Percentiles rank a stretch among this genome's conserved stretches.
phyloP scores from a whole-genome alignment of 331 rosid genomes.

The Malus hybrid region DNA sequence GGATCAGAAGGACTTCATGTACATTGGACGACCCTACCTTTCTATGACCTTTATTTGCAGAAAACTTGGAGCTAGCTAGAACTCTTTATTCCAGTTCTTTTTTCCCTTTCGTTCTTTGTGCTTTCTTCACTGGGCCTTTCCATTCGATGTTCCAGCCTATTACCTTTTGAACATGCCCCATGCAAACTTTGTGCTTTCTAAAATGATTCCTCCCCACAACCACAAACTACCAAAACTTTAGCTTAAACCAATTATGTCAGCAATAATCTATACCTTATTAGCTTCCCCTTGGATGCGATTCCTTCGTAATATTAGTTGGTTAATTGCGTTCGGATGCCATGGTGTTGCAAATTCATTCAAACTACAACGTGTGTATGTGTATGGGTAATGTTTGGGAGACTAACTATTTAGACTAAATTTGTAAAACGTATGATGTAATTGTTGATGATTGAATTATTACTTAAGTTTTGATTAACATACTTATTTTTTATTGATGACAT shows the following conservation, averaged over 20 bases:
- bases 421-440: too few relatives aligned
- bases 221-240: background rate
- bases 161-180: background rate
- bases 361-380: too few relatives aligned
- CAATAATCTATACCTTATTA: background rate
- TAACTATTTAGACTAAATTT: too few relatives aligned
- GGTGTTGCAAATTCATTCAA: too few relatives aligned
- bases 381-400: too few relatives aligned
- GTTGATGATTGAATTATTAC: too few relatives aligned
- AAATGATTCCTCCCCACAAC: background rate
- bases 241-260: background rate
- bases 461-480: too few relatives aligned
- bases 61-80: background rate
- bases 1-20: too few relatives aligned
- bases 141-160: constrained; percentile 3
- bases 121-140: background rate
- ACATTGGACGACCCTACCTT: background rate
- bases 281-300: too few relatives aligned
- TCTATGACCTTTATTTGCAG: background rate
- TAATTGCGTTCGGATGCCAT: too few relatives aligned
- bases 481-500: too few relatives aligned
- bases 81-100: background rate
- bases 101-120: background rate
- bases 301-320: too few relatives aligned
- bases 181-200: background rate